Conservation (phyloP, 2,329 filamentous ascomycete species). For the Talaromyces sp. region DNA sequence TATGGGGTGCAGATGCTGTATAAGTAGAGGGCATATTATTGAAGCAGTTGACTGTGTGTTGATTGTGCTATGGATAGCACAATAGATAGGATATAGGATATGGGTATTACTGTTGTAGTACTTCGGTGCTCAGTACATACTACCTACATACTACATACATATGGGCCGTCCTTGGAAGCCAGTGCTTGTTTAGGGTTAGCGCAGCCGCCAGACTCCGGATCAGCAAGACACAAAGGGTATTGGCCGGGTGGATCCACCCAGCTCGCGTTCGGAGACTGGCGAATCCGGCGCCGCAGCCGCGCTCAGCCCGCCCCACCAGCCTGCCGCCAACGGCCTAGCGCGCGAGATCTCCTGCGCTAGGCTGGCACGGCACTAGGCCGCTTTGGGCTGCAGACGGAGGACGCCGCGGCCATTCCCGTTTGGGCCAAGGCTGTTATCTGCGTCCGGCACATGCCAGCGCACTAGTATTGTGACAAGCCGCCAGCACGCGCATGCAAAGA, state of each 20-base stretch:
- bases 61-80: no score
- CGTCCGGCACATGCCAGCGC: background rate
- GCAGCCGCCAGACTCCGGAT: background rate
- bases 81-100: no score
- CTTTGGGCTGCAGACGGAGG: background rate
- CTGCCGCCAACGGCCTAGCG: background rate
- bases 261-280: background rate
- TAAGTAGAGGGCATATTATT: no score
- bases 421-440: background rate
- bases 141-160: no score
- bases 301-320: background rate
- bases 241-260: background rate
- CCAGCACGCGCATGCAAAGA: background rate
- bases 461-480: no score
- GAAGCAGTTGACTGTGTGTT: no score
- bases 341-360: background rate
- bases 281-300: background rate
- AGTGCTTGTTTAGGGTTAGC: background rate
- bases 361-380: background rate
- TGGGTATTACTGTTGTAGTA: no score
- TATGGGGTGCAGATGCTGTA: no score
- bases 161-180: background rate
- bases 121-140: no score
- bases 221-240: background rate
- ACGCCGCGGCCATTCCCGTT: background rate